phyloP scores from a whole-genome alignment of 306 rosid species.

The Benincasa hispida region DNA sequence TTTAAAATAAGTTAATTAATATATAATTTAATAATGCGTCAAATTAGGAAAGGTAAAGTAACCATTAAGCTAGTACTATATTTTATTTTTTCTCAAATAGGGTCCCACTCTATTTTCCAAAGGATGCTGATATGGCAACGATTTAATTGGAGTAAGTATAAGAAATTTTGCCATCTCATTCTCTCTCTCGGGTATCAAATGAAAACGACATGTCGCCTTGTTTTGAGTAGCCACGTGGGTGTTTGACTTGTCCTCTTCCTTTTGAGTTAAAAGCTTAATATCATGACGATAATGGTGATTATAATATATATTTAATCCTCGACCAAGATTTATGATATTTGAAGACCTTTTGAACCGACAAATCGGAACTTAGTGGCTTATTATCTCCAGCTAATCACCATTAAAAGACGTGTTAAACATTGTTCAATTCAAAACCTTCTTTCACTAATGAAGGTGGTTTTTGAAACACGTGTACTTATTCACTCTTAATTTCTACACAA shows the following conservation, averaged over 20 bases:
- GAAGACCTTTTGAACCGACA: not conserved
- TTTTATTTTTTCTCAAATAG: no score
- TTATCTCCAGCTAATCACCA: not conserved
- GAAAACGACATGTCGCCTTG: not conserved
- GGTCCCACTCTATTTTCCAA: no score
- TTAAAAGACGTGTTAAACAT: constrained; percentile 1
- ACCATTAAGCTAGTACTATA: no score
- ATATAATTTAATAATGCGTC: no score
- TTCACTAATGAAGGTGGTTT: constrained; percentile 34
- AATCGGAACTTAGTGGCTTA: not conserved
- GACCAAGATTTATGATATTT: constrained; percentile 1
- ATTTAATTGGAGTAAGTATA: no score
- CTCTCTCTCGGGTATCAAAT: not conserved
- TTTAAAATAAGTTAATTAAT: no score
- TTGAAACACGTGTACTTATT: constrained; percentile 30
- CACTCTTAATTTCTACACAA: not conserved
- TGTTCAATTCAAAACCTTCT: constrained; percentile 12
- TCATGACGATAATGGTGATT: not conserved
- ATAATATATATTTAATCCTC: not conserved
- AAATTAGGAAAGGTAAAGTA: no score
- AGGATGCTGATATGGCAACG: no score
- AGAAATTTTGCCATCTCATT: not conserved
- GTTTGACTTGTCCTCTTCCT: not conserved
- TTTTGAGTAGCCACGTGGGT: not conserved
- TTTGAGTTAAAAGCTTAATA: not conserved